Evolutionary conservation across 257 asterid genomes (phyloP).

Genomic region (Nemophila menziesii): DNA sequence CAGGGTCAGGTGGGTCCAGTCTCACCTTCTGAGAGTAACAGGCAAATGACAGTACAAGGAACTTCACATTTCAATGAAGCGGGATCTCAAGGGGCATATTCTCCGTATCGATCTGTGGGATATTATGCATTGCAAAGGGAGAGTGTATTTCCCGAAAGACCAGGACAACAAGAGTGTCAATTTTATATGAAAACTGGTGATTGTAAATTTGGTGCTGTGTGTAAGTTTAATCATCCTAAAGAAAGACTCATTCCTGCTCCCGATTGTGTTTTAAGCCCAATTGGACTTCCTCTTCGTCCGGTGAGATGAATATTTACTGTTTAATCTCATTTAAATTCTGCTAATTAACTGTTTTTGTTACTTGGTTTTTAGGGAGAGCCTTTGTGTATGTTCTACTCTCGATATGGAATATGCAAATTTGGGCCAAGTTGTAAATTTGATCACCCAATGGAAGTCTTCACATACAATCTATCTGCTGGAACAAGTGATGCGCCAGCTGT

Average conservation of each 20-base stretch:
- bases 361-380: slow-evolving; percentile 70
- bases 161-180: slow-evolving; percentile 91
- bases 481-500: slow-evolving; percentile 48
- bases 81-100: slow-evolving; percentile 41
- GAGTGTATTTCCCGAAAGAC: slow-evolving; percentile 86
- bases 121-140: slow-evolving; percentile 70
- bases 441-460: slow-evolving; percentile 83
- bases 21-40: slow-evolving; percentile 59
- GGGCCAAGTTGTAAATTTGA: slow-evolving; percentile 99
- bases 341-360: slow-evolving; percentile 2
- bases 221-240: slow-evolving; percentile 93
- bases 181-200: slow-evolving; percentile 96
- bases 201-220: slow-evolving; percentile 88
- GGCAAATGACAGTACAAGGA: slow-evolving; percentile 41
- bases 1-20: slow-evolving; percentile 75
- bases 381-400: slow-evolving; percentile 80
- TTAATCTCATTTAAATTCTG: slow-evolving; percentile 1
- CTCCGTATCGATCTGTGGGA: slow-evolving; percentile 46
- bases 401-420: slow-evolving; percentile 94
- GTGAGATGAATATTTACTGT: slow-evolving; percentile 35
- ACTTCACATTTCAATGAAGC: slow-evolving; percentile 36
- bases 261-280: slow-evolving; percentile 74
- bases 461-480: slow-evolving; percentile 48
- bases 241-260: slow-evolving; percentile 78
- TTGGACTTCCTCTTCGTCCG: slow-evolving; percentile 87